phyloP scores from a whole-genome alignment of 2,329 filamentous ascomycete species.

The Alternaria ethzedia region DNA sequence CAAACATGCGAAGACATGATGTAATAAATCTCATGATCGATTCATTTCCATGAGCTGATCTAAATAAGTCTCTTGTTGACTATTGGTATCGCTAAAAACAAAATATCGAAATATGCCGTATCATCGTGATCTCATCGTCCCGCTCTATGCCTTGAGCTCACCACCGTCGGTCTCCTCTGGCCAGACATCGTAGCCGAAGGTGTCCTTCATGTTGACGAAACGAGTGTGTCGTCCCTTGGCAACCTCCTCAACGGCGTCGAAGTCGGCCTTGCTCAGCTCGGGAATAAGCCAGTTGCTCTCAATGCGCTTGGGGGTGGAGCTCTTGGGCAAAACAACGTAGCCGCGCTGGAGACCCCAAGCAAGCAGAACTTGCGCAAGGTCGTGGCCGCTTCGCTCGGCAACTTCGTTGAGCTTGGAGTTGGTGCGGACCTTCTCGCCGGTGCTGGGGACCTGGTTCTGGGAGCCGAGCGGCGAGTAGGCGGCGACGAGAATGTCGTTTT shows the following conservation, averaged over 20 bases:
- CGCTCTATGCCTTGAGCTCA: slow-evolving; percentile 32
- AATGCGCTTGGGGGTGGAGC: slow-evolving; percentile 50
- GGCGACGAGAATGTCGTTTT: slow-evolving; percentile 65
- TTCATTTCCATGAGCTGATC: slow-evolving; percentile 15
- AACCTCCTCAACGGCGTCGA: slow-evolving; percentile 67
- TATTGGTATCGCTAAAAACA: slow-evolving; percentile 34
- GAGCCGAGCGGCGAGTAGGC: slow-evolving; percentile 74
- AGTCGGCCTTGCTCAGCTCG: slow-evolving; percentile 60
- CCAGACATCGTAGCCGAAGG: slow-evolving; percentile 73
- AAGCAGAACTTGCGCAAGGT: slow-evolving; percentile 80
- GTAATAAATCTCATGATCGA: not conserved
- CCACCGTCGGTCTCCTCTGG: slow-evolving; percentile 46
- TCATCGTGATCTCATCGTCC: not conserved
- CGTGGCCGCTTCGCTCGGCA: slow-evolving; percentile 75
- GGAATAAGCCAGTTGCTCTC: slow-evolving; percentile 70
- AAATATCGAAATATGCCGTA: slow-evolving; percentile 10
- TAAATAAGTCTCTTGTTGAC: slow-evolving; percentile 20
- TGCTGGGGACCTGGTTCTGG: slow-evolving; percentile 72
- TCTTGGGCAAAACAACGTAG: slow-evolving; percentile 51
- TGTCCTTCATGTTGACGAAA: slow-evolving; percentile 84
- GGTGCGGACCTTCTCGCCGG: slow-evolving; percentile 71
- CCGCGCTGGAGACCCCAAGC: slow-evolving; percentile 83
- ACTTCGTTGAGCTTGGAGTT: slow-evolving; percentile 71
- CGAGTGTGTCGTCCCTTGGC: slow-evolving; percentile 70
- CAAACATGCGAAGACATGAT: not conserved